Conservation (phyloP, 2,329 filamentous ascomycete species). For the Cladosporium austrohemisphaericum region DNA sequence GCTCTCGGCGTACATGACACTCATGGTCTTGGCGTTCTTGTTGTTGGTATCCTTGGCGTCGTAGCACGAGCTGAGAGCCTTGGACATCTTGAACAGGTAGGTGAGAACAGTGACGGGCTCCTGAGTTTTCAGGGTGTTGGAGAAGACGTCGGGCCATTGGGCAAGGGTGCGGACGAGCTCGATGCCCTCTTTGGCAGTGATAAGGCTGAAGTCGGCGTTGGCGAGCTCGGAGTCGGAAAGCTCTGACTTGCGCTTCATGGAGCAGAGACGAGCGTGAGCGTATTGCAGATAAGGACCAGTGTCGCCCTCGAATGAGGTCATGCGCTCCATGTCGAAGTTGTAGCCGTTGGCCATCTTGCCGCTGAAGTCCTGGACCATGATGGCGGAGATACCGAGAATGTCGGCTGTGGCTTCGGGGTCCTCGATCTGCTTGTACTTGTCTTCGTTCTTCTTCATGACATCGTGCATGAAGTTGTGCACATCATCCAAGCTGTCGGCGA, state of each 20-base stretch:
- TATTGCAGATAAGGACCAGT: constrained; percentile 84
- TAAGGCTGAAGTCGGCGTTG: constrained; percentile 62
- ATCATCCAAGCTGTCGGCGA: constrained; percentile 48
- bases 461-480: constrained; percentile 96
- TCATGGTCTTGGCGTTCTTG: constrained; percentile 47
- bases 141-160: constrained; percentile 80
- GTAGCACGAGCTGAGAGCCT: constrained; percentile 74
- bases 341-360: constrained; percentile 80
- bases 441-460: constrained; percentile 85
- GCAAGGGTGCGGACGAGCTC: constrained; percentile 72
- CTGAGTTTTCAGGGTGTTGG: constrained; percentile 78
- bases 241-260: constrained; percentile 55
- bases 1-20: constrained; percentile 72
- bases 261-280: constrained; percentile 67
- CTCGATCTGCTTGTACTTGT: constrained; percentile 86
- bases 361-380: constrained; percentile 98
- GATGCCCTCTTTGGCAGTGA: constrained; percentile 67
- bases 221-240: constrained; percentile 54
- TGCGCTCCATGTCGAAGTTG: constrained; percentile 73
- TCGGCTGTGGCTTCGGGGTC: constrained; percentile 80
- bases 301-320: constrained; percentile 81
- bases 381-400: constrained; percentile 83
- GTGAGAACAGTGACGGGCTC: constrained; percentile 67
- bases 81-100: constrained; percentile 84
- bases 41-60: constrained; percentile 52